Evolutionary conservation across 305 asterid genomes (phyloP), one percentile per base, ranked within the genome.

Genomic region (Caryopteris hybrid): DNA sequence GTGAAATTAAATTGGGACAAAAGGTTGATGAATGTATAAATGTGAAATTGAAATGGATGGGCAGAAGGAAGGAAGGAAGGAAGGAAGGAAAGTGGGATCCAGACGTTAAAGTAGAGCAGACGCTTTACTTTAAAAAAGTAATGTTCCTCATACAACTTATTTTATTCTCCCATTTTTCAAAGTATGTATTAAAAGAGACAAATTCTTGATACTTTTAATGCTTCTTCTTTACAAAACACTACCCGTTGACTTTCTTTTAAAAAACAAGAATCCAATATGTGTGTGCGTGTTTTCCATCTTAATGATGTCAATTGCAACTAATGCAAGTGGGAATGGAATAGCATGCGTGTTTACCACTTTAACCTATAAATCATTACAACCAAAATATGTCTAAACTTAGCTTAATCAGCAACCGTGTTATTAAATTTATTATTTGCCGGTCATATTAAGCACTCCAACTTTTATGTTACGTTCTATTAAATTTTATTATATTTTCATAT

Each of bases 291-390:
- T 45, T 68, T 46, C 7, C n/a, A 14, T 48, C 11, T 27, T 47
- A 59, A 39, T 76, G 77, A 76, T 55, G 77, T 71, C 74, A 71
- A 46, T 53, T 46, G 53, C 81, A 71, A 66, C 77, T 71, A 66
- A 34, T 71, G 72, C 53, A 31, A 70, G 80, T 71, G 81, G 74
- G 54, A 16, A 22, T 16, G 68, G 64, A 54, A 51, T 67, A 53
- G 61, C 72, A 72, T 66, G 66, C 74, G 74, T 61, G 81, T 55
- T 25, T 52, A 56, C 17, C 71, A 76, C 61, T 61, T 50, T 61
- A 34, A 11, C 2, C 25, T 45, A n/a, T n/a, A 61, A 22, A 74
- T 41, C 38, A 73, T 25, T 9, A 25, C 2, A 25, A 25, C 31
- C 4, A 25, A 25, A n/a, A n/a, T n/a, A n/a, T n/a, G n/a, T n/a